Conservation (phyloP, 164 flowering plant genomes). For the Annona cherimola region DNA sequence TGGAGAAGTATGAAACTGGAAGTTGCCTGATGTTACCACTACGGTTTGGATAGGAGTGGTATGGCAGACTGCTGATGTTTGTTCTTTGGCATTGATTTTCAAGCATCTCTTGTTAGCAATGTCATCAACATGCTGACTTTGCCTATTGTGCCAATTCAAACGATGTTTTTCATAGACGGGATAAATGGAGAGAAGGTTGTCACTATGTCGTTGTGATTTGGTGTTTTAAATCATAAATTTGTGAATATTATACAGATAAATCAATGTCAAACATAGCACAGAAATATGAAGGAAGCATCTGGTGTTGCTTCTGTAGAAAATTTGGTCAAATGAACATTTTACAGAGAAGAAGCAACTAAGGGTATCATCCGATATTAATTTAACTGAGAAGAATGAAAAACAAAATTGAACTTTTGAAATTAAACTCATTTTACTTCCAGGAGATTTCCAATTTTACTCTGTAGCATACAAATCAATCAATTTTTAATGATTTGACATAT, state of each 20-base stretch:
- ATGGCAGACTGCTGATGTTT: conserved; percentile 31
- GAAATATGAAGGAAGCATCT: conserved; percentile 3
- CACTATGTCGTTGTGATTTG: conserved; percentile 30
- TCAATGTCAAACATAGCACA: conserved; percentile 5
- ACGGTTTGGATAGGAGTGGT: conserved; percentile 25
- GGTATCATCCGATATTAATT: neutral
- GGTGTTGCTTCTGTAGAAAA: neutral
- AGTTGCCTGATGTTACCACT: conserved; percentile 27
- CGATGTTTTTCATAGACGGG: conserved; percentile 33
- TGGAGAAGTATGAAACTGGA: conserved; percentile 25
- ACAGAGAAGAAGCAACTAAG: too few species aligned
- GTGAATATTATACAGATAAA: conserved; percentile 32
- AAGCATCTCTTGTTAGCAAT: conserved; percentile 35
- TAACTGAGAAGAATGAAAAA: neutral
- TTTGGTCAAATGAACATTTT: neutral
- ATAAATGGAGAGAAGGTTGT: conserved; percentile 34
- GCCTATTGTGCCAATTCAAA: conserved; percentile 27
- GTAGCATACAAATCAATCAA: neutral
- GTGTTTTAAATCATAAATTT: conserved; percentile 34
- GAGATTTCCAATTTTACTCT: neutral
- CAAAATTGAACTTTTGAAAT: neutral
- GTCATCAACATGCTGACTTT: conserved; percentile 29
- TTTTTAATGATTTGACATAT: neutral
- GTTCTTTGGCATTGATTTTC: conserved; percentile 26
- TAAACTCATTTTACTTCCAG: neutral